Percentiles rank a stretch among this genome's conserved stretches.
Evolutionary conservation across 805 yeast genomes (phyloP).

Genomic region (Candida adriatica): DNA sequence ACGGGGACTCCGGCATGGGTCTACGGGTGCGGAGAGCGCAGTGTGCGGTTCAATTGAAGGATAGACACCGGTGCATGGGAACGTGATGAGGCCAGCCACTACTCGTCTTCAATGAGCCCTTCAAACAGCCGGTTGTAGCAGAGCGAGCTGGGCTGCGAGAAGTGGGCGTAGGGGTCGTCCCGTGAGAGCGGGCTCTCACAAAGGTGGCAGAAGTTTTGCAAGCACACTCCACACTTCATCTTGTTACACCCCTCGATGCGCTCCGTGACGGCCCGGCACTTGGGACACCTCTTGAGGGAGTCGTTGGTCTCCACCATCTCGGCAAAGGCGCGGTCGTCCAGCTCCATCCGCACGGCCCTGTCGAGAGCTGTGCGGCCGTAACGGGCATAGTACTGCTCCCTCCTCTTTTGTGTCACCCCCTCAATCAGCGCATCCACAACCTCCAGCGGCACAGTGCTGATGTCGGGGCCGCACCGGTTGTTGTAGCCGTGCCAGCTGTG

Average conservation of each 20-base stretch:
- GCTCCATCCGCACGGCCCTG: background rate
- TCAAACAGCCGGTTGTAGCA: slow-evolving; percentile 49
- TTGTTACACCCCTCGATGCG: slow-evolving; percentile 60
- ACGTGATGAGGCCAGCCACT: no score
- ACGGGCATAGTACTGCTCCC: background rate
- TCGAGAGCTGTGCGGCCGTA: background rate
- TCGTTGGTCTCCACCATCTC: slow-evolving; percentile 39
- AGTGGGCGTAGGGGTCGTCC: slow-evolving; percentile 47
- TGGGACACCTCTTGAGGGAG: slow-evolving; percentile 43
- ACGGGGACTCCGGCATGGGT: no score
- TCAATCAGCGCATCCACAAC: slow-evolving; percentile 32
- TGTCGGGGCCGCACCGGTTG: slow-evolving; percentile 36
- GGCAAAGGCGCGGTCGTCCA: background rate
- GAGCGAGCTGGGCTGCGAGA: slow-evolving; percentile 29
- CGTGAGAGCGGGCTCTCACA: slow-evolving; percentile 38
- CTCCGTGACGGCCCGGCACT: slow-evolving; percentile 42
- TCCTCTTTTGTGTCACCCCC: background rate
- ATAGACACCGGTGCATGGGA: no score
- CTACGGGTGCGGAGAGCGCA: no score
- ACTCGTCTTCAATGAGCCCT: slow-evolving; percentile 26
- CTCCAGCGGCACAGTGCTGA: slow-evolving; percentile 24
- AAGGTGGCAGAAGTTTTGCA: slow-evolving; percentile 43
- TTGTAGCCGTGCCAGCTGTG: slow-evolving; percentile 57
- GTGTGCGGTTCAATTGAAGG: no score
- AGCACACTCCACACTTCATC: slow-evolving; percentile 49